A percentile compares a stretch with the other conserved stretches of the same genome.
Evolutionary conservation across 371 early-diverging fungal genomes (phyloP).

Genomic region (Rhizomucor miehei): DNA sequence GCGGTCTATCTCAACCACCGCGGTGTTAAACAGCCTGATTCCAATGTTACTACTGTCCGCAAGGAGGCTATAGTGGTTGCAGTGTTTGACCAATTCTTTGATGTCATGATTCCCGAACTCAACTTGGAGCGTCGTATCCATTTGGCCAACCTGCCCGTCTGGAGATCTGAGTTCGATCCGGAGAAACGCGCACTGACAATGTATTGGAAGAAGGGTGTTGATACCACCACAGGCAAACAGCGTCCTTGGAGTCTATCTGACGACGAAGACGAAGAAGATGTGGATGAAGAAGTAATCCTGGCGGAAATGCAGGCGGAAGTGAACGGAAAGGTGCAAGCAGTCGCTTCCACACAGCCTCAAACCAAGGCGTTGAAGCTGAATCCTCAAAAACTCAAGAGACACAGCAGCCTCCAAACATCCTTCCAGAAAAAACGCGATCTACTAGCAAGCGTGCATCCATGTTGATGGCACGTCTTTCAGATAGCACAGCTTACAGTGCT

Average conservation of each 20-base stretch:
- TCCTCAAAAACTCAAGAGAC: neutral
- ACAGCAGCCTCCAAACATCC: neutral
- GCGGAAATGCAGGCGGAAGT: conserved; percentile 24
- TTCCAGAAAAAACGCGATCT: conserved; percentile 21
- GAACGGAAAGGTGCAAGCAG: neutral
- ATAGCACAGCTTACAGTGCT: conserved; percentile 35
- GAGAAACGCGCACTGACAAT: conserved; percentile 37
- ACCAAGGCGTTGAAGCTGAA: neutral
- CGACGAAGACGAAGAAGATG: conserved; percentile 33
- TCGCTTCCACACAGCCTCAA: neutral
- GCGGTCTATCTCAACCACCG: conserved; percentile 42
- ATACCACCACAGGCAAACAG: conserved; percentile 31
- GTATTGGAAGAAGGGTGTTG: conserved; percentile 50
- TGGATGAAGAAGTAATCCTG: conserved; percentile 29
- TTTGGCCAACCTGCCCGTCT: conserved; percentile 35
- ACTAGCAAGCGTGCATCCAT: conserved; percentile 35
- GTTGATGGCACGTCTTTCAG: conserved; percentile 34
- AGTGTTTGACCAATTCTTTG: conserved; percentile 43
- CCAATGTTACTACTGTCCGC: conserved; percentile 21
- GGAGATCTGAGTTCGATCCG: conserved; percentile 36
- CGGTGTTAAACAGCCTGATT: conserved; percentile 9
- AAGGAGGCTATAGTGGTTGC: conserved; percentile 37
- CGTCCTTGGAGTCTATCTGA: conserved; percentile 25
- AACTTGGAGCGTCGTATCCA: conserved; percentile 58
- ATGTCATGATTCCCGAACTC: conserved; percentile 56